phyloP scores from a whole-genome alignment of 1,284 basidiomycete species.

The Papiliotrema nemorosa region DNA sequence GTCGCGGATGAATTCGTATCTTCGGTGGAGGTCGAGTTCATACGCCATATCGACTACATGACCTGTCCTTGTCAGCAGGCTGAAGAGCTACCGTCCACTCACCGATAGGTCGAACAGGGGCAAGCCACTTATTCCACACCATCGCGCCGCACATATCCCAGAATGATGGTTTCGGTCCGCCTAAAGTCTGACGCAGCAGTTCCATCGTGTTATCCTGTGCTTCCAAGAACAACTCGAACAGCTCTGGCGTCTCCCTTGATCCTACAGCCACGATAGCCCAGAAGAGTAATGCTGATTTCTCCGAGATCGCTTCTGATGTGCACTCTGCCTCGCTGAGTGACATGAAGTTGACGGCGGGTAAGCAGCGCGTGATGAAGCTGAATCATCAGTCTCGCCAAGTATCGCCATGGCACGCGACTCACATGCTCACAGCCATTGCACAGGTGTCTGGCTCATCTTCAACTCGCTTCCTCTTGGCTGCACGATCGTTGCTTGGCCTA shows the following conservation, averaged over 20 bases:
- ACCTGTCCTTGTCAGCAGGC: not conserved
- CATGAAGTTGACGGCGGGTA: constrained; percentile 5
- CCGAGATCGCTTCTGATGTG: not conserved
- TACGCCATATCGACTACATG: constrained; percentile 9
- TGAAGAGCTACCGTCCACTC: not conserved
- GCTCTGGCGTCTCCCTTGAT: constrained; percentile 5
- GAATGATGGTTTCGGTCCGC: not conserved
- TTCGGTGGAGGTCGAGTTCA: constrained; percentile 6
- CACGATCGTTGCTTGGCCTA: not conserved
- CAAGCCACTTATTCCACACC: constrained; percentile 6
- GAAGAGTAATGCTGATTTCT: constrained; percentile 6
- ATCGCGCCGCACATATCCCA: constrained; percentile 7
- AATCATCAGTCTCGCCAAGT: not conserved
- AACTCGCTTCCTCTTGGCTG: not conserved
- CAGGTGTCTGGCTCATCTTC: constrained; percentile 3
- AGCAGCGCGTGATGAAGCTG: constrained; percentile 8
- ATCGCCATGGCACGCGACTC: not conserved
- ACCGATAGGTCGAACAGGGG: constrained; percentile 6
- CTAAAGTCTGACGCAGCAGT: constrained; percentile 3
- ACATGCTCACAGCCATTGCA: not conserved
- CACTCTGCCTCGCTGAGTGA: not conserved
- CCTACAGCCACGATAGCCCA: constrained; percentile 7
- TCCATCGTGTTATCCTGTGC: constrained; percentile 5
- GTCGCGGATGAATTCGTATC: not conserved
- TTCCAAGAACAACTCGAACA: not conserved